Percentiles rank a stretch among this genome's conserved stretches.
These are phyloP conservation scores for Jaenimonas drosophilae DNA, from an alignment of 208 protist species.

Conservation along the genomic window DNA sequence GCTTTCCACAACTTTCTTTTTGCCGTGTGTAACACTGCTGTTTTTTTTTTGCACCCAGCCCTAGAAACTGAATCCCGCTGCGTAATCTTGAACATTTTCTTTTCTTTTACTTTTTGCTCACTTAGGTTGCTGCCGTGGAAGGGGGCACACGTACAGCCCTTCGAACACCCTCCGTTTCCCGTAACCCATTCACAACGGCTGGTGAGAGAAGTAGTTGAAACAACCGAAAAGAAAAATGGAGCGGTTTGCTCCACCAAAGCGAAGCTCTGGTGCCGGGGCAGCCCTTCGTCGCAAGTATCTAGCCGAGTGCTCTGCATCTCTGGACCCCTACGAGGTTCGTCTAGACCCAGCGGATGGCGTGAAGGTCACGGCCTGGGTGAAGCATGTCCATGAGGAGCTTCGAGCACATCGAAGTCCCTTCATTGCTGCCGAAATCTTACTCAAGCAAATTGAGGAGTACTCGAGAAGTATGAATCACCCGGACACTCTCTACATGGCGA, in stretches of 20 bases:
- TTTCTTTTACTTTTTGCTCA: conserved; percentile 11
- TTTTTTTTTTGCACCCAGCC: conserved; percentile 1
- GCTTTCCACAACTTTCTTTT: no score
- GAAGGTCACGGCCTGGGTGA: conserved; percentile 44
- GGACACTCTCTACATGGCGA: conserved; percentile 58
- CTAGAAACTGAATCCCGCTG: not conserved
- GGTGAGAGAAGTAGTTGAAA: not conserved
- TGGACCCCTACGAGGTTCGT: conserved; percentile 67
- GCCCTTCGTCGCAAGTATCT: no score
- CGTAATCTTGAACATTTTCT: conserved; percentile 5
- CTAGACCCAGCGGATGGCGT: conserved; percentile 30
- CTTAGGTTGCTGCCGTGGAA: no score
- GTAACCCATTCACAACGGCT: not conserved
- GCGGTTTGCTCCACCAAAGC: no score
- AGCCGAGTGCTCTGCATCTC: conserved; percentile 33
- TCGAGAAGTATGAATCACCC: conserved; percentile 16
- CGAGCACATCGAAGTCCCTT: conserved; percentile 62
- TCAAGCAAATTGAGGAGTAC: conserved; percentile 47
- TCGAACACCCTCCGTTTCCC: no score
- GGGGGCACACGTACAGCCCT: no score
- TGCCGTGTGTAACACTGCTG: no score
- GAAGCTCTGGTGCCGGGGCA: no score
- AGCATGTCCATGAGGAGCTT: conserved; percentile 49
- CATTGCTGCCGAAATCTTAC: conserved; percentile 68
- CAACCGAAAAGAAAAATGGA: no score